A percentile compares a stretch with the other conserved stretches of the same genome.
phyloP scores from a whole-genome alignment of 768 basidiomycete species.

The Pleurotus salmoneostramineus region DNA sequence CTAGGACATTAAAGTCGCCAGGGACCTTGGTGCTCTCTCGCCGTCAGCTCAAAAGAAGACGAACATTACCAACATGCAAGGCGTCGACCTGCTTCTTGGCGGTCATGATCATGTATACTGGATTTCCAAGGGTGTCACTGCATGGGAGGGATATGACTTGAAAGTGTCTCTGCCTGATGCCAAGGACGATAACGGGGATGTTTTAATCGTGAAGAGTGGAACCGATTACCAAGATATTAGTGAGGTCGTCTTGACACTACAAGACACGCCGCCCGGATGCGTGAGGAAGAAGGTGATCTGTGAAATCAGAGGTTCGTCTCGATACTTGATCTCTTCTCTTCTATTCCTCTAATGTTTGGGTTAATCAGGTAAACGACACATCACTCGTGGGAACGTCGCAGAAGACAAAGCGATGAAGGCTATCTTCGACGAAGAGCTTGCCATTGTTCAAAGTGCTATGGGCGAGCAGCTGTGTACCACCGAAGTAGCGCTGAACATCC shows the following conservation, averaged over 20 bases:
- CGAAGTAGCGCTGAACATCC: constrained; percentile 62
- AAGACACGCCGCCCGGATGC: constrained; percentile 54
- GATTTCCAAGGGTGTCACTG: constrained; percentile 59
- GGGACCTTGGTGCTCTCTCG: constrained; percentile 54
- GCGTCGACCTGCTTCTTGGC: constrained; percentile 79
- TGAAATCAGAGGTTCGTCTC: constrained; percentile 49
- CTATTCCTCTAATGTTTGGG: not conserved
- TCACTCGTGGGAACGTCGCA: constrained; percentile 50
- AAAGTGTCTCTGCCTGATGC: constrained; percentile 52
- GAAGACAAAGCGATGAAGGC: constrained; percentile 51
- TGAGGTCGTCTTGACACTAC: constrained; percentile 63
- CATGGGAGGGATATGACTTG: constrained; percentile 66
- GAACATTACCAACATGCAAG: constrained; percentile 53
- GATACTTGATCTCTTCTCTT: no score
- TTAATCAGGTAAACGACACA: constrained; percentile 59
- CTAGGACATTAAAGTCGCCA: constrained; percentile 72
- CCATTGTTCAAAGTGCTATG: constrained; percentile 63
- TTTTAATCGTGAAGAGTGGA: constrained; percentile 82
- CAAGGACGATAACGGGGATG: constrained; percentile 58
- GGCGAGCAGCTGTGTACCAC: constrained; percentile 75
- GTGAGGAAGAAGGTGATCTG: constrained; percentile 64
- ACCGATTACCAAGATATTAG: constrained; percentile 88
- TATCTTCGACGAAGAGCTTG: constrained; percentile 60
- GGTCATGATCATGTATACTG: constrained; percentile 90
- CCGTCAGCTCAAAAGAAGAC: constrained; percentile 42